Base-by-base conservation (phyloP, 305 asterid species). In the Rubia peregrina region DNA sequence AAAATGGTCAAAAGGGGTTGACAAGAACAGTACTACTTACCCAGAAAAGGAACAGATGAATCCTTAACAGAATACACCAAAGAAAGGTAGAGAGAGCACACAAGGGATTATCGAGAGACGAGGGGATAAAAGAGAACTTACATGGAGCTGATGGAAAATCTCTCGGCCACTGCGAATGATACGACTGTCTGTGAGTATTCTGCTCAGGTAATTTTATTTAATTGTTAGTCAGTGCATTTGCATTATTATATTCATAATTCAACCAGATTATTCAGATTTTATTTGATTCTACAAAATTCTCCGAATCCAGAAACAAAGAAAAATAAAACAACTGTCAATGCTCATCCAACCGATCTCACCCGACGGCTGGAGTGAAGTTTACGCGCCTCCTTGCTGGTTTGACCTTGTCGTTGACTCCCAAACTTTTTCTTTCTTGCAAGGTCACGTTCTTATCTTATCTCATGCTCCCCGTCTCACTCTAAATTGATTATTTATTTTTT, bases 201-300 rank as follows among this genome's bases (percentile, higher is more conserved):
- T 63, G 67, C 33, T 21, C 16, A 17, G 2, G 22, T 16, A n/a
- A 38, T 40, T 40, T n/a, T 64, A 51, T 51, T 51, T 17, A 5
- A 48, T 51, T 38, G 7, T 16, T 12, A 7, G 9, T n/a, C 19
- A 62, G 48, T 24, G 19, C 43, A 19, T 61, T 38, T 40, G 0
- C 16, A 17, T 14, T 42, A 30, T 42, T 51, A 51, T 51, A 51
- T 51, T 51, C 59, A 51, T n/a, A 33, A 33, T 33, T 33, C 38
- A 33, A 4, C 38, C 38, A 33, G 59, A 51, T 63, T 63, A 49
- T 7, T 63, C 13, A 42, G 68, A 64, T 64, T 64, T 64, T 40
- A 64, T 21, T 64, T 10, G 68, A 64, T 64, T 64, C 51, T 64
- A 44, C 22, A n/a, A 64, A 64, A 64, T 64, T n/a, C 21, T 40